Evolutionary conservation across 108 stramenopile genomes (phyloP).

Genomic region (Parietichytrium sp.): DNA sequence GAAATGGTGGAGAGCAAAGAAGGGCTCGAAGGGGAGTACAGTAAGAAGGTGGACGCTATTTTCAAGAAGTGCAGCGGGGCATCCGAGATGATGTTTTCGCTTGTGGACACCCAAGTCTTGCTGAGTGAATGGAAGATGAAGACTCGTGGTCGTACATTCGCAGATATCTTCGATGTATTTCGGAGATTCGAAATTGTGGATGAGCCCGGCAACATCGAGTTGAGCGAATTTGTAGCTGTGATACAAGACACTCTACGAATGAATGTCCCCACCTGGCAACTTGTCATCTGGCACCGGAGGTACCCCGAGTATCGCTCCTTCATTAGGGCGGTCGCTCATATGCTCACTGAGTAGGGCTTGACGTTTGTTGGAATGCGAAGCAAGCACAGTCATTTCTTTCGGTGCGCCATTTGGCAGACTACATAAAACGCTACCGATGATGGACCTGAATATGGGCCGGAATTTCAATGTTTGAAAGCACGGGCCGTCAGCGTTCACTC

Average conservation of each 20-base stretch:
- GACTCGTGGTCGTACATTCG: not conserved
- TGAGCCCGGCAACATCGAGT: not conserved
- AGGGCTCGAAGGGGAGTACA: not conserved
- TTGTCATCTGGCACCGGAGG: not conserved
- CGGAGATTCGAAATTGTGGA: not conserved
- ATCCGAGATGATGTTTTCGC: not conserved
- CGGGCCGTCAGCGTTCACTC: too few species aligned
- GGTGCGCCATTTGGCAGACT: too few species aligned
- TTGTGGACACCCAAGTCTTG: not conserved
- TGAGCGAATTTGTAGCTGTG: not conserved
- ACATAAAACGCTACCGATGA: too few species aligned
- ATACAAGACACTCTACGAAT: not conserved
- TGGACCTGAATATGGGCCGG: too few species aligned
- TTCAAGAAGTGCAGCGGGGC: not conserved
- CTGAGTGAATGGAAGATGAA: not conserved
- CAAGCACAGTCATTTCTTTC: too few species aligned
- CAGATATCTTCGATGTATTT: slow-evolving; percentile 15
- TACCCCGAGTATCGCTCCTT: not conserved
- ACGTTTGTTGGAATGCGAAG: too few species aligned
- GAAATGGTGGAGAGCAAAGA: not conserved
- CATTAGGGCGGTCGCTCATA: too few species aligned
- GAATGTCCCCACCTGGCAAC: not conserved
- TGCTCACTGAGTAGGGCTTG: too few species aligned
- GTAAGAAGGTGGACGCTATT: not conserved
- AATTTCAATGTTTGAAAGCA: too few species aligned